phyloP scores from a whole-genome alignment of 2,329 filamentous ascomycete genomes.

The Scleromitrula shiraiana region DNA sequence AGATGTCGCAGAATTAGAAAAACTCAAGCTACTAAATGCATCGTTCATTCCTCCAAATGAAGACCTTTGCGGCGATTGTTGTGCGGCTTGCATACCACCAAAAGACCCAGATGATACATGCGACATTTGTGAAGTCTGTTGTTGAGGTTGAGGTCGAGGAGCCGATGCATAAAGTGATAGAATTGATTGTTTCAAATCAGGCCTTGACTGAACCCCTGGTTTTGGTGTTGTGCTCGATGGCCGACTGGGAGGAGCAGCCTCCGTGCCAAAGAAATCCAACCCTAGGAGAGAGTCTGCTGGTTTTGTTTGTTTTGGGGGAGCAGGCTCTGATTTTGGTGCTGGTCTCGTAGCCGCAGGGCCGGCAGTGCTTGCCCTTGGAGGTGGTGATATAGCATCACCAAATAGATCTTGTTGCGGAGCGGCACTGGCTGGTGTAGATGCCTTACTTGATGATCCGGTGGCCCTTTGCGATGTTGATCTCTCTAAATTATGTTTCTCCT shows the following conservation, averaged over 20 bases:
- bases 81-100: conserved; percentile 49
- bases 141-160: conserved; percentile 63
- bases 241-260: conserved; percentile 61
- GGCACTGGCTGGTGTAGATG: conserved; percentile 29
- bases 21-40: conserved; percentile 67
- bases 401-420: conserved; percentile 69
- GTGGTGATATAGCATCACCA: conserved; percentile 60
- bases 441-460: conserved; percentile 21
- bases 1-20: conserved; percentile 41
- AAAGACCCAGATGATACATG: conserved; percentile 58
- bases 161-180: conserved; percentile 85
- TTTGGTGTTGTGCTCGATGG: conserved; percentile 74
- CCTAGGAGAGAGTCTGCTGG: conserved; percentile 80
- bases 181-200: conserved; percentile 95
- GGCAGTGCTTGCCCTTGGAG: conserved; percentile 64
- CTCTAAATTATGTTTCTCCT: conserved; percentile 58
- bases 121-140: conserved; percentile 33
- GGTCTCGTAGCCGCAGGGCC: conserved; percentile 46
- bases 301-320: conserved; percentile 61
- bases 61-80: conserved; percentile 37
- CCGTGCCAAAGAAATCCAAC: conserved; percentile 80
- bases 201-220: conserved; percentile 61
- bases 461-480: conserved; percentile 34
- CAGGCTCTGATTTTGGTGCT: conserved; percentile 53
- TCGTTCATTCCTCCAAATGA: conserved; percentile 57